phyloP scores from a whole-genome alignment of 768 basidiomycete genomes.

The Russula foetens region DNA sequence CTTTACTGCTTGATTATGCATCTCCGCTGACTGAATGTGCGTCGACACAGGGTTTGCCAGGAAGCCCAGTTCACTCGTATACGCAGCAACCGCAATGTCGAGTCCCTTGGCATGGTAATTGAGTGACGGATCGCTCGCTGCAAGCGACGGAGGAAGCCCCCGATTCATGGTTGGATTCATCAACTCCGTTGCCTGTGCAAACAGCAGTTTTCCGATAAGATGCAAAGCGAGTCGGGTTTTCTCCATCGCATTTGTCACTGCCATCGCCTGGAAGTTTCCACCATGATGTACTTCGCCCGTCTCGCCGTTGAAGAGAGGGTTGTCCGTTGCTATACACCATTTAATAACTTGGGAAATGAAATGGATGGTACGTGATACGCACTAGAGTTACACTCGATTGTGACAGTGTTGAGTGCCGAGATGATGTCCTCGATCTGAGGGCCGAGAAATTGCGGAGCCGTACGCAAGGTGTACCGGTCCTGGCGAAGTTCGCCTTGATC shows the following conservation, averaged over 20 bases:
- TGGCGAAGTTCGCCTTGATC: slow-evolving; percentile 72
- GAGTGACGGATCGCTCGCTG: slow-evolving; percentile 71
- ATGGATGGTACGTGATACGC: slow-evolving; percentile 23
- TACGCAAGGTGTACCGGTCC: slow-evolving; percentile 72
- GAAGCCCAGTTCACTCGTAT: slow-evolving; percentile 76
- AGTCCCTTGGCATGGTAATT: slow-evolving; percentile 81
- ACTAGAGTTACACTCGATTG: slow-evolving; percentile 79
- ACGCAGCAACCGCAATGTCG: slow-evolving; percentile 78
- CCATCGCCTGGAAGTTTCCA: slow-evolving; percentile 89
- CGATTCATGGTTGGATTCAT: slow-evolving; percentile 78
- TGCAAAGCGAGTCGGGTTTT: slow-evolving; percentile 63
- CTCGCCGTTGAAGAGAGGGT: slow-evolving; percentile 69
- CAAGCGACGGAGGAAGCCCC: slow-evolving; percentile 72
- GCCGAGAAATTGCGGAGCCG: slow-evolving; percentile 78
- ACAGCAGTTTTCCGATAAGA: slow-evolving; percentile 44
- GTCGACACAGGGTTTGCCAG: slow-evolving; percentile 87
- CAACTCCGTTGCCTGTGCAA: slow-evolving; percentile 56
- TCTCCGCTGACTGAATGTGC: slow-evolving; percentile 80
- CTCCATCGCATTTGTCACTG: slow-evolving; percentile 83
- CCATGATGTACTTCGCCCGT: slow-evolving; percentile 66
- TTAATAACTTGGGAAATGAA: neutral
- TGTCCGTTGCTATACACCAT: slow-evolving; percentile 63
- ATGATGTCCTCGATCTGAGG: slow-evolving; percentile 79
- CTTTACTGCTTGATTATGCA: slow-evolving; percentile 93
- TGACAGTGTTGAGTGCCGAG: slow-evolving; percentile 52